Evolutionary conservation across 441 rosid species (phyloP).

Genomic region (Syzygium malaccense): DNA sequence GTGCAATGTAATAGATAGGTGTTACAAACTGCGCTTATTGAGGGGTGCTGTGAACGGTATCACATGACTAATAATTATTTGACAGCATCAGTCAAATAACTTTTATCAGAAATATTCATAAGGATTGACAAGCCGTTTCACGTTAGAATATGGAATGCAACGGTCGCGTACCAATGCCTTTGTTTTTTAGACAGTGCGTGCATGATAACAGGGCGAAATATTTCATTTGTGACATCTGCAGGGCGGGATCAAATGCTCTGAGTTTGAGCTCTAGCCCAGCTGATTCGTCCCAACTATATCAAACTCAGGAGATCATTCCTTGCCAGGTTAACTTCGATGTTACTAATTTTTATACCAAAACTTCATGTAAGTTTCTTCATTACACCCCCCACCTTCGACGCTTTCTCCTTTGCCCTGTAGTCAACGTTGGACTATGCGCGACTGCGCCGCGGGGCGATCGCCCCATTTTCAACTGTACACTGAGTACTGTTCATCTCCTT

Average conservation of each 20-base stretch:
- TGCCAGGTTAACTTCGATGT: not conserved
- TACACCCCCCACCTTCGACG: not conserved
- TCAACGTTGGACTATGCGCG: not conserved
- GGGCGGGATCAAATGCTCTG: not conserved
- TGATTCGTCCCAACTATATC: not conserved
- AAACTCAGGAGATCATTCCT: not conserved
- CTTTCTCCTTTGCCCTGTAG: not conserved
- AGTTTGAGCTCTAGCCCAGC: not conserved
- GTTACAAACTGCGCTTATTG: not conserved
- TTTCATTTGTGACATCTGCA: not conserved
- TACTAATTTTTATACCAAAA: not conserved
- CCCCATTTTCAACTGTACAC: not conserved
- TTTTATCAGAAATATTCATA: not conserved
- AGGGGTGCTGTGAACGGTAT: not conserved
- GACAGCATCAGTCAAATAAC: not conserved
- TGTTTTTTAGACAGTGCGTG: not conserved
- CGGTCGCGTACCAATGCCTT: not conserved
- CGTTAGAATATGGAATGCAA: not conserved
- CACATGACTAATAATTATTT: not conserved
- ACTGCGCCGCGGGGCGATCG: not conserved
- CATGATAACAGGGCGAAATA: not conserved
- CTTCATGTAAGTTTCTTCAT: not conserved
- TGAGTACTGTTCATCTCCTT: not conserved
- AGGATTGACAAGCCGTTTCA: not conserved
- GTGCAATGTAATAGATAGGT: not conserved